Conservation (phyloP, 2,329 filamentous ascomycete species). For the Colletotrichum musae region DNA sequence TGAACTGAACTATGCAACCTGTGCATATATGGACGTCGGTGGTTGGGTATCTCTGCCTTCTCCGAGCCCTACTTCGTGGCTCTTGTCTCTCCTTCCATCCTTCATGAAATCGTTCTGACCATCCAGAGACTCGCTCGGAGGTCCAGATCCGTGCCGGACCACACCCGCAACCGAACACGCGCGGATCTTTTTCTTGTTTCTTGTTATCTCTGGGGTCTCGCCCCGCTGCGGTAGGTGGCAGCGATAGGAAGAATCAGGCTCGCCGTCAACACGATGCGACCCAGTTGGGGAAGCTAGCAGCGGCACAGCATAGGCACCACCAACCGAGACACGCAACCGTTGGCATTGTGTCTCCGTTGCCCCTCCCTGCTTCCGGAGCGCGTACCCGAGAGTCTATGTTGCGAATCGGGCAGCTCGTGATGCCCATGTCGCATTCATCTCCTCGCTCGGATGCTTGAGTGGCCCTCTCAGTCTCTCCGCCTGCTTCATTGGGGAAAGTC, state of each 20-base stretch:
- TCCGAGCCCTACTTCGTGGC: not conserved
- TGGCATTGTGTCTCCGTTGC: not conserved
- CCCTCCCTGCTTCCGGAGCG: not conserved
- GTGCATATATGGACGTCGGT: conserved; percentile 13
- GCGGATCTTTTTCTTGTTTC: conserved; percentile 3
- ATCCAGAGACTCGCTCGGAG: conserved; percentile 1
- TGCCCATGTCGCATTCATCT: conserved; percentile 5
- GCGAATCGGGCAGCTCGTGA: conserved; percentile 30
- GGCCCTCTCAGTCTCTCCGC: not conserved
- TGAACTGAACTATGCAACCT: conserved; percentile 3
- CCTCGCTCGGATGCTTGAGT: conserved; percentile 6
- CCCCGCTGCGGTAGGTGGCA: conserved; percentile 3
- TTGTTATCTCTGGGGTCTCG: conserved; percentile 5
- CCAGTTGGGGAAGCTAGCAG: not conserved
- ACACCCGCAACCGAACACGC: not conserved
- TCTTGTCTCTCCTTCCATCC: conserved; percentile 4
- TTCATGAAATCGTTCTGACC: not conserved
- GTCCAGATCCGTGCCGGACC: conserved; percentile 2
- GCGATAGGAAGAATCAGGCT: not conserved
- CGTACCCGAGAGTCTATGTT: not conserved
- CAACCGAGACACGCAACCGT: no score
- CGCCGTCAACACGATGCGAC: conserved; percentile 11
- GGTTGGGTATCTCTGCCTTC: conserved; percentile 13
- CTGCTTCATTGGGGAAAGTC: not conserved
- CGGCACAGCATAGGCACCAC: conserved; percentile 4